Conservation (phyloP, 208 protist genomes). For the Naegleria gruberi region DNA sequence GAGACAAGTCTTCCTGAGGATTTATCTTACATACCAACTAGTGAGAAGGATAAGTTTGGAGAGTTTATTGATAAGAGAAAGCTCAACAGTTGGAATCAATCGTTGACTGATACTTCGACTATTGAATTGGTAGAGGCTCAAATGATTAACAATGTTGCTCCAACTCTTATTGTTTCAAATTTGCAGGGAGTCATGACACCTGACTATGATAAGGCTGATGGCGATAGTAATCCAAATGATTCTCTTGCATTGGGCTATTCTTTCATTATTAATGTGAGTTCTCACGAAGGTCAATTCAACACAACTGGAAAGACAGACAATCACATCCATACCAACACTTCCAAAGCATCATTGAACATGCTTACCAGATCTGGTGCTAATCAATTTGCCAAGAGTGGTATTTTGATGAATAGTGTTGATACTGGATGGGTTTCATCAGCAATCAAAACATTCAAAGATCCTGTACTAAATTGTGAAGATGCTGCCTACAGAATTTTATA, state of each 20-base stretch:
- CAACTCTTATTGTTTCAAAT: slow-evolving; percentile 1
- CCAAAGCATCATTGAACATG: slow-evolving; percentile 96
- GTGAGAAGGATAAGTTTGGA: not conserved
- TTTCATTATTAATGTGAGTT: not conserved
- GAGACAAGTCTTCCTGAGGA: not conserved
- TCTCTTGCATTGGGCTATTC: not conserved
- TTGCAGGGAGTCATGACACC: not conserved
- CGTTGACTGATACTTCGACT: not conserved
- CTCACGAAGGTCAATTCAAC: slow-evolving; percentile 48
- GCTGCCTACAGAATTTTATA: slow-evolving; percentile 86
- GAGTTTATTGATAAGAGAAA: not conserved
- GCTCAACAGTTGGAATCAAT: not conserved
- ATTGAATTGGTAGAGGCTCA: slow-evolving; percentile 23
- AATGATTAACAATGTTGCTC: slow-evolving; percentile 16
- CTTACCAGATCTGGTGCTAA: slow-evolving; percentile 86
- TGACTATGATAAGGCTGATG: not conserved
- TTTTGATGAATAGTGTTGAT: slow-evolving; percentile 95
- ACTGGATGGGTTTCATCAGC: slow-evolving; percentile 91
- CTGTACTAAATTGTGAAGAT: slow-evolving; percentile 87
- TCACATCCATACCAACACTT: slow-evolving; percentile 97
- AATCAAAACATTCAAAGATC: slow-evolving; percentile 52
- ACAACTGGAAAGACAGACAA: slow-evolving; percentile 48
- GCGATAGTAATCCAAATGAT: not conserved
- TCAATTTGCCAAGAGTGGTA: slow-evolving; percentile 73
- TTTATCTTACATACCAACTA: not conserved